Percentiles rank a stretch among this genome's conserved stretches.
phyloP scores from a whole-genome alignment of 768 basidiomycete species.

The Boletus coccyginus region DNA sequence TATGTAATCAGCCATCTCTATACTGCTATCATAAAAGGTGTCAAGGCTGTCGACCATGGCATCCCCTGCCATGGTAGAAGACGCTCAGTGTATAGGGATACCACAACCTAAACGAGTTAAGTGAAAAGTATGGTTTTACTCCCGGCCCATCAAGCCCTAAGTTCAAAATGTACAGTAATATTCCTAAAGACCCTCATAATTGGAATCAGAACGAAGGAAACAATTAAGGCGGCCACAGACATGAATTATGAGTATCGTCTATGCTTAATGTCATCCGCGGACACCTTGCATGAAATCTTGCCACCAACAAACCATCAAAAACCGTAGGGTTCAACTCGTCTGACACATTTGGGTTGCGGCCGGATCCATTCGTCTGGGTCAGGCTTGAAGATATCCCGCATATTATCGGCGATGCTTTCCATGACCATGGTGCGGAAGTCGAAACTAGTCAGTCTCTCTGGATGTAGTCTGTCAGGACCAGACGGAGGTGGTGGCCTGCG shows the following conservation, averaged over 20 bases:
- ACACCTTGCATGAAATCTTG: not conserved
- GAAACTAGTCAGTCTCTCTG: not conserved
- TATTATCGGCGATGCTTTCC: not conserved
- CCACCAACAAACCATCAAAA: not conserved
- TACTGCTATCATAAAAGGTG: too few species aligned
- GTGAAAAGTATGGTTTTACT: too few species aligned
- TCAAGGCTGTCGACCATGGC: too few species aligned
- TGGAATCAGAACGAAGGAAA: not conserved
- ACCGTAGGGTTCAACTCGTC: conserved; percentile 4
- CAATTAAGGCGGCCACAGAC: not conserved
- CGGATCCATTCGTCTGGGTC: conserved; percentile 16
- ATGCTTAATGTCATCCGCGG: not conserved
- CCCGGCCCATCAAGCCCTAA: too few species aligned
- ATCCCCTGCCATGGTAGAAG: too few species aligned
- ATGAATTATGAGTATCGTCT: not conserved
- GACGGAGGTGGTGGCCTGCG: not conserved
- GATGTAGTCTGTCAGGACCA: not conserved
- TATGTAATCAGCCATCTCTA: too few species aligned
- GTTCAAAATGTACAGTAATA: not conserved
- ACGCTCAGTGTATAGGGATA: too few species aligned
- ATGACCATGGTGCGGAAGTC: not conserved
- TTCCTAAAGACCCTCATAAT: not conserved
- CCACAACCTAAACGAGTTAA: too few species aligned
- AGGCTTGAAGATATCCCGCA: not conserved
- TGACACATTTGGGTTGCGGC: conserved; percentile 23